A percentile compares a stretch with the other conserved stretches of the same genome.
These are phyloP conservation scores for Pseudogymnoascus sp. DNA, from an alignment of 2,329 filamentous ascomycete species.

Conservation along the genomic window DNA sequence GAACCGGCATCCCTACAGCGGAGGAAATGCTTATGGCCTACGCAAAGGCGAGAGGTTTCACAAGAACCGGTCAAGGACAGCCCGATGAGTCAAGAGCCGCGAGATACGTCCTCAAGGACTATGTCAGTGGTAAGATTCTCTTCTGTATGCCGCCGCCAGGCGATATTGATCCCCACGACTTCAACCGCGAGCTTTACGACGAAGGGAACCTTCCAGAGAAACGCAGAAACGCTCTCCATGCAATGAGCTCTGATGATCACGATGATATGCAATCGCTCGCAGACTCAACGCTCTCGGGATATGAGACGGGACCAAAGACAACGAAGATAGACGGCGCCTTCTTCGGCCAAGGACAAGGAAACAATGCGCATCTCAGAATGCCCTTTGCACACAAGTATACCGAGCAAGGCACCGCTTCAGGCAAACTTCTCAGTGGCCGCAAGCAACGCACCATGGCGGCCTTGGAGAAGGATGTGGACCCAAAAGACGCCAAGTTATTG, in stretches of 20 bases:
- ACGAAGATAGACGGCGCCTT: conserved; percentile 79
- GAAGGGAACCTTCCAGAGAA: conserved; percentile 73
- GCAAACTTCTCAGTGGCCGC: conserved; percentile 70
- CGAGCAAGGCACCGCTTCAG: conserved; percentile 60
- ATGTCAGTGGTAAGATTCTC: conserved; percentile 90
- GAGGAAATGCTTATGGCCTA: conserved; percentile 82
- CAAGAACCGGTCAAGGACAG: conserved; percentile 79
- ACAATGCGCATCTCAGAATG: conserved; percentile 60
- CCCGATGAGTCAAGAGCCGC: conserved; percentile 91
- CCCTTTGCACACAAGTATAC: conserved; percentile 90
- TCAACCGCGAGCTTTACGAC: conserved; percentile 88
- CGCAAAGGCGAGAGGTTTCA: conserved; percentile 82
- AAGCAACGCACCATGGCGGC: conserved; percentile 78
- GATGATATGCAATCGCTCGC: conserved; percentile 34
- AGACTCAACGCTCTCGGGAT: conserved; percentile 43
- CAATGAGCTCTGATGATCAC: conserved; percentile 23
- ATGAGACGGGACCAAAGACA: conserved; percentile 64
- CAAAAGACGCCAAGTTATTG: conserved; percentile 61
- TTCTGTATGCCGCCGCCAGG: conserved; percentile 82
- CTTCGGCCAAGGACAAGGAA: conserved; percentile 61
- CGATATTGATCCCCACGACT: conserved; percentile 63
- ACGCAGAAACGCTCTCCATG: conserved; percentile 59
- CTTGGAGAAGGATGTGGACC: conserved; percentile 76
- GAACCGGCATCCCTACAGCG: conserved; percentile 77
- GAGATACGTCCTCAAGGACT: conserved; percentile 87